Percentiles rank a stretch among this genome's conserved stretches.
These are phyloP conservation scores for Pseudopediastrum boryanum DNA, from an alignment of 139 green algal species.

Conservation along the genomic window DNA sequence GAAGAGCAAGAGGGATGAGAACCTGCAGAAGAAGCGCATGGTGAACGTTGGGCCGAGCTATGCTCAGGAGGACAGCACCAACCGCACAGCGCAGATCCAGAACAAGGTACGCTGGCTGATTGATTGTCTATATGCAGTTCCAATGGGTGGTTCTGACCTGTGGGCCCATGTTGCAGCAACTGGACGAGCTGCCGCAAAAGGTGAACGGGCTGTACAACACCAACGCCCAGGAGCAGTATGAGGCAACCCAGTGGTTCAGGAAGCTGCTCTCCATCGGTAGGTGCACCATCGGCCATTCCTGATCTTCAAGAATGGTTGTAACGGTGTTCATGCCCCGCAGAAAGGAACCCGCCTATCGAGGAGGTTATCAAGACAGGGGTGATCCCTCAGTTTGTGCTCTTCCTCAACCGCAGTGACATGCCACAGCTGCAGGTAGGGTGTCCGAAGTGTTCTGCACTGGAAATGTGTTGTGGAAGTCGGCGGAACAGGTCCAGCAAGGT, in stretches of 20 bases:
- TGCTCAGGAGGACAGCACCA: conserved; percentile 56
- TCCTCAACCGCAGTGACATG: conserved; percentile 88
- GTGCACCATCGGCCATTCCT: no score
- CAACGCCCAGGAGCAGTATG: conserved; percentile 87
- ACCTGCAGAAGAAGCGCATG: conserved; percentile 96
- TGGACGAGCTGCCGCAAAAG: conserved; percentile 95
- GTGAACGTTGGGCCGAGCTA: conserved; percentile 58
- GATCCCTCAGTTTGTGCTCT: conserved; percentile 96
- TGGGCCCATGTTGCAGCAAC: conserved; percentile 57
- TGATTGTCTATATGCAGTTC: background rate
- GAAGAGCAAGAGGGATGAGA: conserved; percentile 98
- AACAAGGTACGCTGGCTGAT: conserved; percentile 26
- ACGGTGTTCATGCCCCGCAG: no score
- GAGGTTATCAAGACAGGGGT: conserved; percentile 97
- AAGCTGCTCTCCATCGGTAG: conserved; percentile 98
- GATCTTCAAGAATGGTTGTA: no score
- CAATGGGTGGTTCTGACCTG: background rate
- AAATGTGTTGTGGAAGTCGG: conserved; percentile 1
- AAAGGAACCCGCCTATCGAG: conserved; percentile 98
- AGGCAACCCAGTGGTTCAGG: conserved; percentile 96
- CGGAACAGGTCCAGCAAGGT: background rate
- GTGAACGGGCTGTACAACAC: conserved; percentile 87
- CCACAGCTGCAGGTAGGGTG: conserved; percentile 78
- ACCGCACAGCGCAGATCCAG: conserved; percentile 16
- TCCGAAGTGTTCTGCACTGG: background rate